A percentile compares a stretch with the other conserved stretches of the same genome.
phyloP scores from a whole-genome alignment of 129 eudicot species.

The Logfia minima region DNA sequence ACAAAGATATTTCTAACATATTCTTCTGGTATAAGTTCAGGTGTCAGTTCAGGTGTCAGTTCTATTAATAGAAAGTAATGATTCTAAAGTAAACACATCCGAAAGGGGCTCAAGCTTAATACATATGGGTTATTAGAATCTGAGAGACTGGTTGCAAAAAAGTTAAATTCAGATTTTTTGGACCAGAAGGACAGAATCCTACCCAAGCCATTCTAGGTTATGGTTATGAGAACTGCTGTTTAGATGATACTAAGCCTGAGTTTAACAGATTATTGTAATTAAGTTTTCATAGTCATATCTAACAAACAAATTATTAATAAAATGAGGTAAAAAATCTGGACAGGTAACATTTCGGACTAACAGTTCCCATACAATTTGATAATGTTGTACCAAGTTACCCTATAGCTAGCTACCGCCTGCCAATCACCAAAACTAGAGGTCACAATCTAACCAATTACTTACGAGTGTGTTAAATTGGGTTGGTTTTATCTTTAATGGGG shows the following conservation, averaged over 20 bases:
- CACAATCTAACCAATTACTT: background rate
- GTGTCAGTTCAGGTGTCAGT: conserved; percentile 7
- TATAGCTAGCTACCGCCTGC: background rate
- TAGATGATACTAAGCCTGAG: background rate
- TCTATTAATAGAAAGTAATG: background rate
- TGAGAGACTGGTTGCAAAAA: background rate
- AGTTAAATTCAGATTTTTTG: background rate
- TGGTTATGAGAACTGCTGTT: background rate
- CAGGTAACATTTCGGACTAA: background rate
- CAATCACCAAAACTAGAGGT: background rate
- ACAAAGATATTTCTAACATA: background rate
- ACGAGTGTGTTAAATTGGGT: background rate
- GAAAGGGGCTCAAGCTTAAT: background rate
- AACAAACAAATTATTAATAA: background rate
- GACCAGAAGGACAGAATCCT: background rate
- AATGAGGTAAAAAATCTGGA: background rate
- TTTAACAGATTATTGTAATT: background rate
- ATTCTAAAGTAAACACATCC: background rate
- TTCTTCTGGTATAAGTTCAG: conserved; percentile 9
- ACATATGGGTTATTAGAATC: background rate
- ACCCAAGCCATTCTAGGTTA: background rate
- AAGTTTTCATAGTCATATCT: background rate
- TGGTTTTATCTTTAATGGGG: background rate
- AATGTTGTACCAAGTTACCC: background rate
- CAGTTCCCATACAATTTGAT: background rate